These are phyloP conservation scores for Medicago lupulina DNA, from an alignment of 306 rosid species.

Conservation along the genomic window DNA sequence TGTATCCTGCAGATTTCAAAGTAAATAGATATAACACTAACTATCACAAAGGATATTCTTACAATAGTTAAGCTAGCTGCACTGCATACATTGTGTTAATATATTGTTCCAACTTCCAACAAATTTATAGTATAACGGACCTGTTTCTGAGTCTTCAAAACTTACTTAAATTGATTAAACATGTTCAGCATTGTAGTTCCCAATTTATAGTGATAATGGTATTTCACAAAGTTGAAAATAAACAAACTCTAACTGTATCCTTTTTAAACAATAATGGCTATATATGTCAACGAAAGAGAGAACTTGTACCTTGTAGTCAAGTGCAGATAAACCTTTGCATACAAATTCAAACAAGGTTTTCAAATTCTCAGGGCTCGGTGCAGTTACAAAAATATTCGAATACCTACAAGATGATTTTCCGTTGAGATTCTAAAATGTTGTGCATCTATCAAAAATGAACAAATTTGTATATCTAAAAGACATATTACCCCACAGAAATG, in stretches of 20 bases:
- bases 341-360: slow-evolving; percentile 84
- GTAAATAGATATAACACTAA: too few species aligned
- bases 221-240: background rate
- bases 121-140: too few species aligned
- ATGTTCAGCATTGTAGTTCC: background rate
- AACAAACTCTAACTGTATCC: background rate
- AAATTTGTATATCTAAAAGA: slow-evolving; percentile 7
- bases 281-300: slow-evolving; percentile 30
- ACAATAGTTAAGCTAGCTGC: too few species aligned
- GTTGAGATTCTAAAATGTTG: slow-evolving; percentile 32
- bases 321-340: slow-evolving; percentile 75
- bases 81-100: background rate
- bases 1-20: background rate
- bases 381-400: slow-evolving; percentile 88
- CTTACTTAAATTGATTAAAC: background rate
- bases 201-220: background rate
- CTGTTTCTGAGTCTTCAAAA: background rate
- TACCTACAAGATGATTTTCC: slow-evolving; percentile 60
- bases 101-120: background rate
- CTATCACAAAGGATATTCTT: too few species aligned
- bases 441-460: slow-evolving; percentile 1
- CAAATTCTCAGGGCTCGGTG: slow-evolving; percentile 94
- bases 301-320: slow-evolving; percentile 75
- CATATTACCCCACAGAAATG: slow-evolving; percentile 77
- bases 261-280: slow-evolving; percentile 13